Conservation (phyloP, 1,139 yeast genomes). For the Suhomyces anneliseae region DNA sequence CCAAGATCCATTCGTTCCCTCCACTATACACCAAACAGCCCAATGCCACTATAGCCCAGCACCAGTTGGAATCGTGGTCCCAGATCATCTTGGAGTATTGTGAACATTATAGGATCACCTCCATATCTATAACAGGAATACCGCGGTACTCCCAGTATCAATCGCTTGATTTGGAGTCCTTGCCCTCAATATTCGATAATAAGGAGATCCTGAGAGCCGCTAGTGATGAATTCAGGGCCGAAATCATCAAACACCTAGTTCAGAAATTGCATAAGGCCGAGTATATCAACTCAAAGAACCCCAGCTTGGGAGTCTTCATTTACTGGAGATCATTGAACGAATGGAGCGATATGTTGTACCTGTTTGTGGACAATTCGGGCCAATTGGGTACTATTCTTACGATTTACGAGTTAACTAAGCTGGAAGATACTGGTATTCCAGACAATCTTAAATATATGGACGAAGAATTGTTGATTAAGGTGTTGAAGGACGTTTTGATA, state of each 20-base stretch:
- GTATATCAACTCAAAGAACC: constrained; percentile 46
- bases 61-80: constrained; percentile 61
- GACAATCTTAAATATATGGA: constrained; percentile 68
- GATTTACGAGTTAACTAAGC: constrained; percentile 71
- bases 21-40: constrained; percentile 92
- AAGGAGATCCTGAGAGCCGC: constrained; percentile 50
- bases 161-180: constrained; percentile 17
- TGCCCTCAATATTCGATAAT: constrained; percentile 49
- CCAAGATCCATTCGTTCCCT: constrained; percentile 81
- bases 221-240: constrained; percentile 54
- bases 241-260: constrained; percentile 60
- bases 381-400: constrained; percentile 80
- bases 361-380: constrained; percentile 64
- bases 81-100: constrained; percentile 55
- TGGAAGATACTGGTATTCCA: constrained; percentile 56
- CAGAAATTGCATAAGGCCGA: constrained; percentile 51
- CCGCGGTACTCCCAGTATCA: constrained; percentile 30
- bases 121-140: constrained; percentile 33
- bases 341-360: constrained; percentile 63
- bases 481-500: constrained; percentile 56
- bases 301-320: constrained; percentile 50
- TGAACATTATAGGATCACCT: constrained; percentile 49
- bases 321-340: constrained; percentile 74
- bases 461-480: constrained; percentile 51
- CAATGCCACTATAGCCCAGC: constrained; percentile 71